These are phyloP conservation scores for Thinopyrum obtusiflorum DNA, from an alignment of 202 grass and related monocot species.

Conservation along the genomic window DNA sequence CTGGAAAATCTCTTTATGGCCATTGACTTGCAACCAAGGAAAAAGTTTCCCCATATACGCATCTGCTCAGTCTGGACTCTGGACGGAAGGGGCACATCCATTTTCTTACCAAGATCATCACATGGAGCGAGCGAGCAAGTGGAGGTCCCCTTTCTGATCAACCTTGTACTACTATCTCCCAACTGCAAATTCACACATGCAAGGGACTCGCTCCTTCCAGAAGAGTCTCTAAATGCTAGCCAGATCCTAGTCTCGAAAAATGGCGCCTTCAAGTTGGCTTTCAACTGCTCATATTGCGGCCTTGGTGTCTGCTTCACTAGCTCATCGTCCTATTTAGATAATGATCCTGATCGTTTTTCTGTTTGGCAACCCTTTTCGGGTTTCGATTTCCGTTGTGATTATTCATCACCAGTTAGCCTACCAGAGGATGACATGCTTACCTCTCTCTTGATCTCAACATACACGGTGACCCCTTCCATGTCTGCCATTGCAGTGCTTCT, in stretches of 20 bases:
- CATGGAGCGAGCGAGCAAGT: background rate
- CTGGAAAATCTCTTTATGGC: background rate
- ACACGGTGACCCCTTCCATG: background rate
- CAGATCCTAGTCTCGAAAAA: background rate
- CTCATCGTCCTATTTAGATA: background rate
- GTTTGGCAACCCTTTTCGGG: background rate
- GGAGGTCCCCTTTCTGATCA: background rate
- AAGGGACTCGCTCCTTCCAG: background rate
- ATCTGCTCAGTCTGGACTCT: background rate
- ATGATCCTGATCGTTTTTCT: background rate
- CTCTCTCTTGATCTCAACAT: background rate
- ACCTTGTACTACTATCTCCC: background rate
- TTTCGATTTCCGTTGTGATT: background rate
- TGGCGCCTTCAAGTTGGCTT: background rate
- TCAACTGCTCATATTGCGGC: background rate
- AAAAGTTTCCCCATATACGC: background rate
- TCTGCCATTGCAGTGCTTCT: slow-evolving; percentile 16
- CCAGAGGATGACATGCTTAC: slow-evolving; percentile 2
- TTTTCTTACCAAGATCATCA: background rate
- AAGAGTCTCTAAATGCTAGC: background rate
- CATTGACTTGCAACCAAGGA: background rate
- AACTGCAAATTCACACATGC: background rate
- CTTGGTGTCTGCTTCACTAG: background rate
- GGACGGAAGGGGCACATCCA: background rate
- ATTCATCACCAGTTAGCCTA: background rate